These are phyloP conservation scores for Leccinum longicurvipes DNA, from an alignment of 768 basidiomycete genomes.

Conservation along the genomic window DNA sequence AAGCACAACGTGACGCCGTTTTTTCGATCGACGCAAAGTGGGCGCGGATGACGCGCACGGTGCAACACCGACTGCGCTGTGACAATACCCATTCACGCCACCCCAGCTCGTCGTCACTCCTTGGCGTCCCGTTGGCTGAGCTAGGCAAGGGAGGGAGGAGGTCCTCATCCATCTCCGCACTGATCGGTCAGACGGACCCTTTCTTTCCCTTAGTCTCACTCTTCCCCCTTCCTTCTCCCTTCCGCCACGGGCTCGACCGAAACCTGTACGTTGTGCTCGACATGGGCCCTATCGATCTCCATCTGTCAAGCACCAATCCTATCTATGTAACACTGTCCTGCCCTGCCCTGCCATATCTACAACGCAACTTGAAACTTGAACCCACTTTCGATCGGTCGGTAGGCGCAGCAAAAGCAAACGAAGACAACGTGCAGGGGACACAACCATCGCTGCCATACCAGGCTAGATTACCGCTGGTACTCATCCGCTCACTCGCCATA, in stretches of 20 bases:
- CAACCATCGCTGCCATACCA: not conserved
- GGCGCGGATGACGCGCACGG: not conserved
- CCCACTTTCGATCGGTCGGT: not conserved
- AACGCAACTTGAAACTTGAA: not conserved
- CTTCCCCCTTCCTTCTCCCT: not conserved
- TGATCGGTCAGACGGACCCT: not conserved
- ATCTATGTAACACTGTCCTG: not conserved
- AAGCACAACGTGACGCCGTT: not conserved
- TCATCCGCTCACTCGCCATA: not conserved
- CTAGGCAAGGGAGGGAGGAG: not conserved
- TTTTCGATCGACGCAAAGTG: not conserved
- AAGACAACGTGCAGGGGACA: not conserved
- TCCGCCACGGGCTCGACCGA: not conserved
- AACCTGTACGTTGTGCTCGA: not conserved
- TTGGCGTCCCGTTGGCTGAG: not conserved
- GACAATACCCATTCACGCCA: not conserved
- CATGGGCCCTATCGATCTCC: not conserved
- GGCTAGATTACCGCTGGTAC: not conserved
- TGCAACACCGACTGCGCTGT: not conserved
- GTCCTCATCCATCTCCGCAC: not conserved
- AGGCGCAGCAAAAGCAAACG: not conserved
- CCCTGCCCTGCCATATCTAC: too few species aligned
- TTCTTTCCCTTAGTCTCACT: not conserved
- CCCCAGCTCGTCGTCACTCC: not conserved
- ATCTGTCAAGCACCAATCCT: not conserved